Conservation (phyloP, 1,139 yeast genomes). For the Casaregolazyma suthepensis region DNA sequence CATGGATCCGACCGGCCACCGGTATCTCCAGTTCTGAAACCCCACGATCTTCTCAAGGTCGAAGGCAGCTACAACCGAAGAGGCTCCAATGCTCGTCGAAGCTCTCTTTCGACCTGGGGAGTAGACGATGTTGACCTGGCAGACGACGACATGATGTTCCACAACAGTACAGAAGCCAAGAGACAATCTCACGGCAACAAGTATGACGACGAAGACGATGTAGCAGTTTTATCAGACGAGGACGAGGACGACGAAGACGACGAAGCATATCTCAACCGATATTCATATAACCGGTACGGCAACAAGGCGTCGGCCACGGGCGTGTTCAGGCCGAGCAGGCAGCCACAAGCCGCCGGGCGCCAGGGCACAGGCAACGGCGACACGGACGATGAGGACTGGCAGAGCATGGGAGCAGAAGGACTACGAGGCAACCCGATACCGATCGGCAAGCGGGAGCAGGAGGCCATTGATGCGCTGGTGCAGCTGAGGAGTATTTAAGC, state of each 20-base stretch:
- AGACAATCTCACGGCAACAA: neutral
- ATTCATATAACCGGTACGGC: constrained; percentile 17
- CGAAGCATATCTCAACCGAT: constrained; percentile 19
- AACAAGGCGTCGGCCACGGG: neutral
- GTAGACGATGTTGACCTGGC: constrained; percentile 42
- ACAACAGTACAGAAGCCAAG: constrained; percentile 15
- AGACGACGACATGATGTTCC: constrained; percentile 31
- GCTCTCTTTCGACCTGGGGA: constrained; percentile 11
- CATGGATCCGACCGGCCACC: constrained; percentile 20
- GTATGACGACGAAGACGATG: constrained; percentile 23
- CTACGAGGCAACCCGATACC: constrained; percentile 24
- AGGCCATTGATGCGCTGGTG: constrained; percentile 36
- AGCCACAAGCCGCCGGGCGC: constrained; percentile 2
- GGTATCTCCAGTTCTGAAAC: constrained; percentile 21
- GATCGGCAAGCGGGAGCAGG: constrained; percentile 28
- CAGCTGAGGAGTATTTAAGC: constrained; percentile 26
- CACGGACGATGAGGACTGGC: constrained; percentile 97
- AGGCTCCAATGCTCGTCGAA: constrained; percentile 9
- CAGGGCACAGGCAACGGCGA: constrained; percentile 32
- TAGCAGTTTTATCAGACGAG: constrained; percentile 20
- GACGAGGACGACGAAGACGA: constrained; percentile 32
- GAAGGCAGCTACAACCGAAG: constrained; percentile 1
- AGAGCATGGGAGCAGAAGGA: constrained; percentile 67
- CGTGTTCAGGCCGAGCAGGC: neutral
- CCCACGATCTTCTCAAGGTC: constrained; percentile 3